phyloP scores from a whole-genome alignment of 768 basidiomycete genomes.

The Boletus rufocinnamomeus region DNA sequence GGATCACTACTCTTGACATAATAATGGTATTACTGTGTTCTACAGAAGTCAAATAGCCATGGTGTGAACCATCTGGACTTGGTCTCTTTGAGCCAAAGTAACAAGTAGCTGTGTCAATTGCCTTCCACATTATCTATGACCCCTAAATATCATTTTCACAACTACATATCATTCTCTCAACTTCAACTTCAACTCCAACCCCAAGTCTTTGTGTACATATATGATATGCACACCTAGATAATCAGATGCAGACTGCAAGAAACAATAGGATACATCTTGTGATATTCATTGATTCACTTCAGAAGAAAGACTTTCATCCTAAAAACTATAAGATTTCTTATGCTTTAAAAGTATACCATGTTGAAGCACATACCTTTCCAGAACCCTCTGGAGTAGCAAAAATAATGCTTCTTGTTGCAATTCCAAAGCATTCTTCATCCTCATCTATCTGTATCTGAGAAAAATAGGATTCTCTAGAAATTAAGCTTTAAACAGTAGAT shows the following conservation, averaged over 20 bases:
- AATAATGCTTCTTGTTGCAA: background rate
- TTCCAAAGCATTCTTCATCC: background rate
- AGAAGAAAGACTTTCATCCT: constrained; percentile 3
- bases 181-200: background rate
- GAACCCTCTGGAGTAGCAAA: constrained; percentile 5
- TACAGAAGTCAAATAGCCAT: background rate
- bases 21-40: background rate
- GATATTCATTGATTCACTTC: background rate
- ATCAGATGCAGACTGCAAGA: background rate
- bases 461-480: constrained; percentile 34
- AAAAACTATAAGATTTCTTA: background rate
- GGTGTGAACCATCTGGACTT: background rate
- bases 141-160: background rate
- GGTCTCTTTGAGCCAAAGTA: background rate
- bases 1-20: background rate
- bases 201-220: background rate
- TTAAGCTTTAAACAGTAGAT: constrained; percentile 12
- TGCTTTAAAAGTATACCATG: background rate
- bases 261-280: background rate
- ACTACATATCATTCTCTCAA: background rate
- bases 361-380: constrained; percentile 3
- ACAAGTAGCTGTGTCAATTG: no score
- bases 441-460: background rate
- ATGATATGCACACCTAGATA: no score
- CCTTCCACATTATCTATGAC: background rate